Evolutionary conservation across 352 stramenopile species (phyloP).

Genomic region (Phytophthora ohioensis): DNA sequence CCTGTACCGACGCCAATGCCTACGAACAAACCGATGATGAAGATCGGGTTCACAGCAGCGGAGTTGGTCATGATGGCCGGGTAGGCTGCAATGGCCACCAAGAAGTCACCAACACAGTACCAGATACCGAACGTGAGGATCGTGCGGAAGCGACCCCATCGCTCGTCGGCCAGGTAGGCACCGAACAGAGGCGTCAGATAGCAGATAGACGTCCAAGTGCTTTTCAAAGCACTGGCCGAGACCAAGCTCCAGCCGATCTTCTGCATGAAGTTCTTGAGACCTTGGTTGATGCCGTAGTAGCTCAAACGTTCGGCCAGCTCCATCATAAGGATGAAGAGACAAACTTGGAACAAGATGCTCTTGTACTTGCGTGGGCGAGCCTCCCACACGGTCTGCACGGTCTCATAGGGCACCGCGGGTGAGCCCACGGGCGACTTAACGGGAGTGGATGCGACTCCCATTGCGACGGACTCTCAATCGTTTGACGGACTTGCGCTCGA

Average conservation of each 20-base stretch:
- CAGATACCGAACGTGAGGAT: conserved; percentile 69
- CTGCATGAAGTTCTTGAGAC: conserved; percentile 88
- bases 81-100: conserved; percentile 65
- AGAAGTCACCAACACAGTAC: conserved; percentile 71
- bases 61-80: conserved; percentile 56
- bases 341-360: conserved; percentile 70
- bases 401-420: conserved; percentile 28
- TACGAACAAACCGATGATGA: conserved; percentile 63
- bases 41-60: conserved; percentile 51
- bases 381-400: conserved; percentile 52
- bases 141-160: conserved; percentile 67
- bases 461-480: background rate
- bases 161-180: conserved; percentile 68
- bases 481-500: conserved; percentile 12
- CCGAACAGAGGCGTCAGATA: conserved; percentile 71
- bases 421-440: conserved; percentile 40
- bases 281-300: conserved; percentile 90
- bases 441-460: conserved; percentile 23
- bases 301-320: conserved; percentile 44
- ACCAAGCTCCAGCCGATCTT: conserved; percentile 66
- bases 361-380: conserved; percentile 62
- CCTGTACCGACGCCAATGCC: conserved; percentile 58
- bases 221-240: conserved; percentile 67
- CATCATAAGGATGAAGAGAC: conserved; percentile 50
- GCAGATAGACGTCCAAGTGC: conserved; percentile 54